A percentile compares a stretch with the other conserved stretches of the same genome.
Conservation (phyloP, 2,329 filamentous ascomycete species). For the Neonectria punicea region DNA sequence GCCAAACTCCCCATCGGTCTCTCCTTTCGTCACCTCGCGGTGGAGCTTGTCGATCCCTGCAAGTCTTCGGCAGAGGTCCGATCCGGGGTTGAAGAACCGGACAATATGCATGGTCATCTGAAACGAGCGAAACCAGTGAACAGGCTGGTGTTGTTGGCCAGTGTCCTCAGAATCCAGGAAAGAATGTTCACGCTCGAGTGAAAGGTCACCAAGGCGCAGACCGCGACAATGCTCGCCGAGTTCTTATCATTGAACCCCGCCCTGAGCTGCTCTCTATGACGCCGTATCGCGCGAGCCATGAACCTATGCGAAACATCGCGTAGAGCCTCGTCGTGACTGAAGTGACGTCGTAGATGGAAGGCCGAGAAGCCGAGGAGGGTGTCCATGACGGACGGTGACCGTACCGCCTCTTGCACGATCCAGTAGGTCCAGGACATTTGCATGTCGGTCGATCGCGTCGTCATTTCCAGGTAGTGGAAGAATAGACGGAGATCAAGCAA, state of each 20-base stretch:
- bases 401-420: conserved; percentile 1
- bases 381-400: conserved; percentile 5
- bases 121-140: conserved; percentile 9
- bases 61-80: neutral
- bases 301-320: conserved; percentile 6
- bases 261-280: neutral
- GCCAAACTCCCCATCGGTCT: neutral
- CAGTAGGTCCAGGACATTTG: neutral
- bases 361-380: conserved; percentile 12
- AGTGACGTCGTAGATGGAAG: conserved; percentile 6
- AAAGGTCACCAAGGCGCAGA: neutral
- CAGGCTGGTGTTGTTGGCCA: neutral
- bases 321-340: neutral
- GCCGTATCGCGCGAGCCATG: conserved; percentile 8
- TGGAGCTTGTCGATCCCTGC: neutral
- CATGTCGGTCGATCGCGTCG: neutral
- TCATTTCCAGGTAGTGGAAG: conserved; percentile 14
- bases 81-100: neutral
- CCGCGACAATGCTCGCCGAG: neutral
- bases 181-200: neutral
- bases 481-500: conserved; percentile 6
- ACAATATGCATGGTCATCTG: neutral
- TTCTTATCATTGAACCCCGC: neutral
- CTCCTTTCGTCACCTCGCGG: neutral
- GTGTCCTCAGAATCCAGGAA: neutral